Evolutionary conservation across 176 grass and related monocot genomes (phyloP), one percentile per base, ranked within the genome.

Genomic region (Miscanthus lutarioriparius): DNA sequence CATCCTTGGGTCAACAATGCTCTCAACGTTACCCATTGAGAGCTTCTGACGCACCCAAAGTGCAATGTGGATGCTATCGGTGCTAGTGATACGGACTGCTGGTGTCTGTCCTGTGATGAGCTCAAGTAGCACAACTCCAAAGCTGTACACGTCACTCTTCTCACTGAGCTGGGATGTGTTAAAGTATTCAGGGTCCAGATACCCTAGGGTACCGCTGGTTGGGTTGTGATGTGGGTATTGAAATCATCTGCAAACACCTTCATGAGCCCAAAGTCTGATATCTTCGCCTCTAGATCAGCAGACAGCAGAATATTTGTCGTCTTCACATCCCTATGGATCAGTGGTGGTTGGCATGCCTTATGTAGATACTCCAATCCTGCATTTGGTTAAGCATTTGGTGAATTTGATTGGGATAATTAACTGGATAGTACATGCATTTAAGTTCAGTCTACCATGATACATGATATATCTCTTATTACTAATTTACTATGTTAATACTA

Each of bases 301-400:
- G 61, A 56, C 0, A 87, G 59, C 1, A 87, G 85, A 33, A 87
- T 87, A 19, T 87, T 87, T 10, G 1, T 3, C 5, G 75, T 28
- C 67, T 86, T 86, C 13, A 85, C 83, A 35, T 85, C 83, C 77
- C 74, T 69, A 8, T 85, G 73, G 17, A 85, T 85, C 64, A 77
- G 68, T 26, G 68, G 68, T 6, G 68, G 37, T 13, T n/a, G 47
- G n/a, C 76, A 86, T 2, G 77, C 49, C 23, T 51, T 74, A 78
- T 86, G 84, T 19, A 86, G 59, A 36, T 86, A 80, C 43, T 86
- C 85, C 44, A 86, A 62, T 67, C 69, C 85, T 86, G 20, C n/a
- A 62, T 73, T 44, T 15, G 11, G 70, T 73, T 72, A 72, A 27
- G 12, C 11, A 6, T 72, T 72, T 2, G 10, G 70, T 27, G 23